Evolutionary conservation across 352 stramenopile genomes (phyloP).

Genomic region (Globisporangium nodosum): DNA sequence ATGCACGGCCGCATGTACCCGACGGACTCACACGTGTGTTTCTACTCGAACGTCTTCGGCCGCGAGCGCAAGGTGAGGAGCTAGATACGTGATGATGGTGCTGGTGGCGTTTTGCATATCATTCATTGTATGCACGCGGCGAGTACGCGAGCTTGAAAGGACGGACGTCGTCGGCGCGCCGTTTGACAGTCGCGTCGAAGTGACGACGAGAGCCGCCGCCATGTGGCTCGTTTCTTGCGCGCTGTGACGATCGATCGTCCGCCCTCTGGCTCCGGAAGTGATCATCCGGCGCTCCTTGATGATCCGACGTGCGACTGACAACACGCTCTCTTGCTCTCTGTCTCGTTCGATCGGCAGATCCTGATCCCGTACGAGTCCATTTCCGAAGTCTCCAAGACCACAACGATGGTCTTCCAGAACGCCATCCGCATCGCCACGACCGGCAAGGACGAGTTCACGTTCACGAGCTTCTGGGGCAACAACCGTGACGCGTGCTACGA

Average conservation of each 20-base stretch:
- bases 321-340: neutral
- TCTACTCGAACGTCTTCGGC: constrained; percentile 87
- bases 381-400: constrained; percentile 74
- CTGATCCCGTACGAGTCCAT: constrained; percentile 84
- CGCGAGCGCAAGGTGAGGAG: constrained; percentile 75
- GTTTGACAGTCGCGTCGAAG: too few species aligned
- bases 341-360: constrained; percentile 26
- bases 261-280: constrained; percentile 8
- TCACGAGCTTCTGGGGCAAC: constrained; percentile 82
- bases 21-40: constrained; percentile 74
- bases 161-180: neutral
- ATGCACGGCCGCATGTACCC: constrained; percentile 89
- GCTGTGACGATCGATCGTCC: constrained; percentile 1
- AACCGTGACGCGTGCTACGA: constrained; percentile 79
- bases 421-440: constrained; percentile 64
- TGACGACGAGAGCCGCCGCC: neutral
- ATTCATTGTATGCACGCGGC: neutral
- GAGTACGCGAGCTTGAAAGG: too few species aligned
- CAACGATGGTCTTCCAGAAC: constrained; percentile 76
- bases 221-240: constrained; percentile 12
- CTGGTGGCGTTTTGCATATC: constrained; percentile 2
- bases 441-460: constrained; percentile 71
- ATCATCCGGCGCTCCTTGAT: constrained; percentile 1
- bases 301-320: constrained; percentile 1
- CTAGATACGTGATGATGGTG: too few species aligned